Evolutionary conservation across 2,329 filamentous ascomycete genomes (phyloP).

Genomic region (Samsoniella hepiali): DNA sequence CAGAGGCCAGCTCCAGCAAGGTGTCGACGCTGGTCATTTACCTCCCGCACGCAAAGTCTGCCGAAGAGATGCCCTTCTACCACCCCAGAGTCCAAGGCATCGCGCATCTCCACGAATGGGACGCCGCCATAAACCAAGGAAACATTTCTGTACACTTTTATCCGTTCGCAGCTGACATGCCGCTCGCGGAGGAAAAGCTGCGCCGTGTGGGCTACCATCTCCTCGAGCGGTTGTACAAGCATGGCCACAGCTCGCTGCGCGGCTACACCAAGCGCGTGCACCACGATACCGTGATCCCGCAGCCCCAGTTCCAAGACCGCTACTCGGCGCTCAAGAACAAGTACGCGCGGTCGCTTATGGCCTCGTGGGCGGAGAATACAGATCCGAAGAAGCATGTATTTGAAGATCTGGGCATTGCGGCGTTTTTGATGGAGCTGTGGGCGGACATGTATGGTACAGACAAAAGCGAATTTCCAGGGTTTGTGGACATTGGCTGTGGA

Average conservation of each 20-base stretch:
- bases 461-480: slow-evolving; percentile 66
- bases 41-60: slow-evolving; percentile 64
- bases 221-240: slow-evolving; percentile 67
- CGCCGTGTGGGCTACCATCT: slow-evolving; percentile 66
- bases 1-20: slow-evolving; percentile 13
- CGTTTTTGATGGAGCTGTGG: slow-evolving; percentile 93
- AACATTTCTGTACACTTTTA: slow-evolving; percentile 59
- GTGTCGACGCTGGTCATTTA: slow-evolving; percentile 59
- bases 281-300: slow-evolving; percentile 77
- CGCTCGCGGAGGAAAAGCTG: slow-evolving; percentile 44
- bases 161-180: slow-evolving; percentile 39
- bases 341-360: slow-evolving; percentile 69
- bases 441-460: slow-evolving; percentile 65
- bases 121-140: slow-evolving; percentile 40
- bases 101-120: slow-evolving; percentile 71
- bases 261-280: slow-evolving; percentile 80
- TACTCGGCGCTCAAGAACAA: slow-evolving; percentile 76
- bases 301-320: slow-evolving; percentile 74
- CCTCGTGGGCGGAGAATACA: slow-evolving; percentile 80
- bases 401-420: slow-evolving; percentile 86
- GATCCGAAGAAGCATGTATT: slow-evolving; percentile 92
- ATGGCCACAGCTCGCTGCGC: slow-evolving; percentile 60
- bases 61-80: slow-evolving; percentile 75
- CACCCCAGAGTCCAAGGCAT: slow-evolving; percentile 74
- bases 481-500: slow-evolving; percentile 93